Evolutionary conservation across 2,329 filamentous ascomycete species (phyloP), one percentile per base, ranked within the genome.

Genomic region (Chrysosporium queenslandicum): DNA sequence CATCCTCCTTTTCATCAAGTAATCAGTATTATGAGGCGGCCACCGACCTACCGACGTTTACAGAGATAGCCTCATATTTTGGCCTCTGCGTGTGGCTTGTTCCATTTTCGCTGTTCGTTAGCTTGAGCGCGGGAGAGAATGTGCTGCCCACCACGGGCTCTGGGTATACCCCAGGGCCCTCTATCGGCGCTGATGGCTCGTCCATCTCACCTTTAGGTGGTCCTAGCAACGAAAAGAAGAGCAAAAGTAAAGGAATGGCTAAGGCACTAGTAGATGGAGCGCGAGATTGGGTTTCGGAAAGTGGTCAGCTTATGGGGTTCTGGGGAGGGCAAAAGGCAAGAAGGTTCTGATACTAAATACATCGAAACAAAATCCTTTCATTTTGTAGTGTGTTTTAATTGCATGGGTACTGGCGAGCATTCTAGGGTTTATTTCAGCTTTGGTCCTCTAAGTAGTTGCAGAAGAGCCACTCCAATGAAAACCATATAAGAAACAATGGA

Each of bases 41-140:
- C 11, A 63, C 65, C 5, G 65, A 68, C 43, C 68, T 88, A 41
- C 92, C 92, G 0, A 84, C 80, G 34, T 98, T 98, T 67, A 90
- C 87, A 16, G 88, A 97, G 72, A 92, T 97, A 41, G 89, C 92
- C 0, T 91, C 87, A 0, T 98, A 92, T 70, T 98, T 98, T 64
- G 92, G 92, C 0, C 75, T 98, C 1, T 95, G 90, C 62, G 90
- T 98, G 0, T 98, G 92, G 92, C 77, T 98, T 1, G 87, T 97
- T 0, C 92, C 92, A 0, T 98, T 98, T 65, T 83, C 90, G 14
- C 77, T 98, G 12, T 98, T 98, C 64, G 91, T 98, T 47, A 94
- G 87, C 62, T 71, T 98, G 39, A 94, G 87, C 16, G 92, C 92
- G 0, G 88, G 89, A 51, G 92, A 98, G 65, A 97, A 97, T 64